phyloP scores from a whole-genome alignment of 208 protist genomes.

The Porcisia hertigi region DNA sequence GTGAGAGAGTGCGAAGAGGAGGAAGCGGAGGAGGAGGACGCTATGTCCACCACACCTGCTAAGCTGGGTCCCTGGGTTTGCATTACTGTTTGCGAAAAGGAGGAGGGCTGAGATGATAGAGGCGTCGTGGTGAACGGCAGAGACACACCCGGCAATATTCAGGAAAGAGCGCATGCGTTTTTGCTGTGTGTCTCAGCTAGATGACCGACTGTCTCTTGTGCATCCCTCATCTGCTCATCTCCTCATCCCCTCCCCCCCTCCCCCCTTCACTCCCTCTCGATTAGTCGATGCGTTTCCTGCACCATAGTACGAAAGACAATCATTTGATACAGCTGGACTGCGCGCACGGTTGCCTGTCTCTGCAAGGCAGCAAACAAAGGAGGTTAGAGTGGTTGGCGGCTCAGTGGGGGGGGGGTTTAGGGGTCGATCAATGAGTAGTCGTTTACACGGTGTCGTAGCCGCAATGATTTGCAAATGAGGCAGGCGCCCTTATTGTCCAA shows the following conservation, averaged over 20 bases:
- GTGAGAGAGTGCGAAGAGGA: background rate
- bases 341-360: background rate
- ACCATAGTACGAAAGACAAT: background rate
- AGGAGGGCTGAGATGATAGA: background rate
- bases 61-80: constrained; percentile 2
- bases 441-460: background rate
- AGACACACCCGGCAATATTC: background rate
- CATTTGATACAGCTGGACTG: background rate
- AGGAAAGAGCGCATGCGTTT: background rate
- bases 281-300: background rate
- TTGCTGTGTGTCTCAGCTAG: background rate
- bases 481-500: background rate
- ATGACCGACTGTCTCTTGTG: background rate
- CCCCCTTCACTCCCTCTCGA: too few species aligned
- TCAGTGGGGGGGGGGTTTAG: background rate
- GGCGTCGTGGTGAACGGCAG: background rate
- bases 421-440: background rate
- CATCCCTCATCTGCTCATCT: background rate
- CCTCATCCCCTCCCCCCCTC: background rate
- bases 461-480: background rate
- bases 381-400: background rate
- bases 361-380: background rate
- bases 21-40: background rate
- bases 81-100: background rate
- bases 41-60: background rate